These are phyloP conservation scores for Eucalyptus erythrocorys DNA, from an alignment of 345 rosid genomes.

Conservation along the genomic window DNA sequence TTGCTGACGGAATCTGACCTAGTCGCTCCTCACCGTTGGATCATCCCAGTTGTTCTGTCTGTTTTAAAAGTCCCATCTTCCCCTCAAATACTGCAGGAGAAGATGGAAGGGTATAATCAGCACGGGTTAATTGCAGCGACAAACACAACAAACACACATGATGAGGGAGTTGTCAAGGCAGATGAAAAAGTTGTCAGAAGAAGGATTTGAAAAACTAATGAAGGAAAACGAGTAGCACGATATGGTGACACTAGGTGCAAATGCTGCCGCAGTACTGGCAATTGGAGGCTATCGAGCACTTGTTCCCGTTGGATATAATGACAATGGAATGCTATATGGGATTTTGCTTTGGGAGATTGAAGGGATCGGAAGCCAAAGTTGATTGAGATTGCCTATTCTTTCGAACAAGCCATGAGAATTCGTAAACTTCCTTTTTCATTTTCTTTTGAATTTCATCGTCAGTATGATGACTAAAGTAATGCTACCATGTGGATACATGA, in stretches of 20 bases:
- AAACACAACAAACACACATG: slow-evolving; percentile 6
- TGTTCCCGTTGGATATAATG: slow-evolving; percentile 6
- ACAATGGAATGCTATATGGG: slow-evolving; percentile 12
- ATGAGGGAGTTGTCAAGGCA: neutral
- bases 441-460: neutral
- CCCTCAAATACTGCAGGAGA: neutral
- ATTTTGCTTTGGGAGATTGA: slow-evolving; percentile 22
- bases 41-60: too few relatives aligned
- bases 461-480: neutral
- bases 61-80: too few relatives aligned
- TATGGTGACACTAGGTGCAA: neutral
- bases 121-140: slow-evolving; percentile 1
- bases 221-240: slow-evolving; percentile 1
- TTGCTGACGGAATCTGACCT: too few relatives aligned
- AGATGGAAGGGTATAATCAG: neutral
- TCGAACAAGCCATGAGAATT: slow-evolving; percentile 1
- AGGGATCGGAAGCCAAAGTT: slow-evolving; percentile 23
- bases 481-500: neutral
- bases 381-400: slow-evolving; percentile 29
- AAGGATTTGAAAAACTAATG: slow-evolving; percentile 10
- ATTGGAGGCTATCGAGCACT: slow-evolving; percentile 10
- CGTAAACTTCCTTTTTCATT: neutral
- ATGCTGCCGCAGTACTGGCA: neutral
- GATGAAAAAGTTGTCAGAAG: neutral
- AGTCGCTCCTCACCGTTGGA: too few relatives aligned